Percentiles rank a stretch among this genome's conserved stretches.
These are phyloP conservation scores for Globisporangium splendens DNA, from an alignment of 352 stramenopile species.

Conservation along the genomic window DNA sequence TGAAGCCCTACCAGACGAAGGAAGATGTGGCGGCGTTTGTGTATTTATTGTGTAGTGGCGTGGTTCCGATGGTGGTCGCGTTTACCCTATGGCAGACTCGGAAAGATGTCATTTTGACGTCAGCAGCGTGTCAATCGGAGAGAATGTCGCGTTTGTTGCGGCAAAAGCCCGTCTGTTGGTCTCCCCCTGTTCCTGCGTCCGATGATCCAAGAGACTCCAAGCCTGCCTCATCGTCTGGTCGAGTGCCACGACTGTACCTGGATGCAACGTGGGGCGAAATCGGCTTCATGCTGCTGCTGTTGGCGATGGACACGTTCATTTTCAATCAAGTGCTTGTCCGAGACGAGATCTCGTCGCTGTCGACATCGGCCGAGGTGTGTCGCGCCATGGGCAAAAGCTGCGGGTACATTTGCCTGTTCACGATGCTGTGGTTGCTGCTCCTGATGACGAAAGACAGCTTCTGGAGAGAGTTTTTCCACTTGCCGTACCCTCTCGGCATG, in stretches of 20 bases:
- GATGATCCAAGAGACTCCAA: neutral
- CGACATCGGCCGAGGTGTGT: slow-evolving; percentile 12
- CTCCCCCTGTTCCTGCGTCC: neutral
- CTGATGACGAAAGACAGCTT: slow-evolving; percentile 13
- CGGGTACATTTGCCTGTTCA: slow-evolving; percentile 26
- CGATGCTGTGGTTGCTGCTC: slow-evolving; percentile 21
- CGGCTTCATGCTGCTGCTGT: slow-evolving; percentile 16
- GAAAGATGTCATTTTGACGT: slow-evolving; percentile 6
- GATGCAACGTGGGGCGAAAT: slow-evolving; percentile 21
- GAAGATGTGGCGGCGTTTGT: slow-evolving; percentile 19
- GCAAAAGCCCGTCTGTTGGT: slow-evolving; percentile 12
- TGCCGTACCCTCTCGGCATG: slow-evolving; percentile 11
- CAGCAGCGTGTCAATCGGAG: neutral
- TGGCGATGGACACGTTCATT: slow-evolving; percentile 14
- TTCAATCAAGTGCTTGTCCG: slow-evolving; percentile 19
- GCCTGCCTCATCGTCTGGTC: neutral
- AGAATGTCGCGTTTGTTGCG: slow-evolving; percentile 10
- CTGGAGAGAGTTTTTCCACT: slow-evolving; percentile 25
- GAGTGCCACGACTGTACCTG: slow-evolving; percentile 17
- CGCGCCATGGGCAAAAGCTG: slow-evolving; percentile 21
- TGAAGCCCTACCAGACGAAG: slow-evolving; percentile 16
- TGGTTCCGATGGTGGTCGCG: slow-evolving; percentile 12
- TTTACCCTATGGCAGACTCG: slow-evolving; percentile 17
- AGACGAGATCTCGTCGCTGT: slow-evolving; percentile 5
- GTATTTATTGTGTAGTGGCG: slow-evolving; percentile 20